These are phyloP conservation scores for Botryosphaeria dothidea DNA, from an alignment of 2,329 filamentous ascomycete genomes.

Conservation along the genomic window DNA sequence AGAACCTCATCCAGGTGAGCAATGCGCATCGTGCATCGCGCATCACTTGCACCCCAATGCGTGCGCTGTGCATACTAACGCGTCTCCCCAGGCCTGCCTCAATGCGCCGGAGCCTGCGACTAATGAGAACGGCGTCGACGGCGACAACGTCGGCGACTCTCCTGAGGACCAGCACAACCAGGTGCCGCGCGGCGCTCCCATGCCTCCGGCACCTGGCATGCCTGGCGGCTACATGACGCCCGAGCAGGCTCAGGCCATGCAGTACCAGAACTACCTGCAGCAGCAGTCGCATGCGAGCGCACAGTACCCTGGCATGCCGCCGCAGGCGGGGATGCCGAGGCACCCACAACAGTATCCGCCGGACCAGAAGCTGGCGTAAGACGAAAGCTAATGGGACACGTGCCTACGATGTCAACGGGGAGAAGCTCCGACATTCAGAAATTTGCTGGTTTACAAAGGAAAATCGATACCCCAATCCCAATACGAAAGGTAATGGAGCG, in stretches of 20 bases:
- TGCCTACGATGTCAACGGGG: conserved; percentile 13
- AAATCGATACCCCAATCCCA: conserved; percentile 21
- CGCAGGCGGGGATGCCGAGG: conserved; percentile 71
- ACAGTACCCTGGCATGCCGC: conserved; percentile 72
- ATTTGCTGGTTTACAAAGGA: conserved; percentile 22
- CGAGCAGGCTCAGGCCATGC: conserved; percentile 63
- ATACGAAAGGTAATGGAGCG: conserved; percentile 19
- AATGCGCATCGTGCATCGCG: conserved; percentile 16
- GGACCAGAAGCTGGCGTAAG: conserved; percentile 41
- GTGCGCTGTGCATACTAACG: background rate
- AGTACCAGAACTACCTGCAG: conserved; percentile 81
- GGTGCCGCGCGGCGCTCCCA: conserved; percentile 73
- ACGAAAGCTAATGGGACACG: conserved; percentile 9
- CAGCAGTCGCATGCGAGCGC: conserved; percentile 62
- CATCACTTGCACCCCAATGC: background rate
- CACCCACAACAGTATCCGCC: conserved; percentile 68
- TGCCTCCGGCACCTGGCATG: conserved; percentile 68
- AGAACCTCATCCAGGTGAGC: conserved; percentile 96
- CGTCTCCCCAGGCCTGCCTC: conserved; percentile 76
- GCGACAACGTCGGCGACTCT: conserved; percentile 68
- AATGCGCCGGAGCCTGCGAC: conserved; percentile 90
- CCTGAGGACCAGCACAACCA: conserved; percentile 86
- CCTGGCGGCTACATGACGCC: conserved; percentile 65
- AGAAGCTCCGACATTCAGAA: conserved; percentile 17
- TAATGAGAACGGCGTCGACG: conserved; percentile 61